Conservation (phyloP, 768 basidiomycete species). For the Butyriboletus loyo region DNA sequence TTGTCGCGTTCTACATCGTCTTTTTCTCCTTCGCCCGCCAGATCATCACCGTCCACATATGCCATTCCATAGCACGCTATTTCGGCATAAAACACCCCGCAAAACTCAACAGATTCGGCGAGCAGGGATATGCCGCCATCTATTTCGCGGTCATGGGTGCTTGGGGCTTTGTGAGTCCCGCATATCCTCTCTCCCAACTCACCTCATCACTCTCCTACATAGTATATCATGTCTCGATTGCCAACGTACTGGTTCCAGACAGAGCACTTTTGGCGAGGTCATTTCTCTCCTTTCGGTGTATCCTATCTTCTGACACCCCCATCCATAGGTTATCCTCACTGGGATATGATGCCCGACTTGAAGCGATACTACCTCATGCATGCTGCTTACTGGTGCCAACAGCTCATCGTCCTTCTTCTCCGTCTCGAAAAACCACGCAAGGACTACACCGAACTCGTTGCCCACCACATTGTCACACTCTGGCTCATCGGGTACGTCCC, state of each 20-base stretch:
- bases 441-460: constrained; percentile 83
- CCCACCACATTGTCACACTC: constrained; percentile 90
- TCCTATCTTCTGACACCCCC: neutral
- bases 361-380: constrained; percentile 96
- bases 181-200: neutral
- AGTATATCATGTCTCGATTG: constrained; percentile 81
- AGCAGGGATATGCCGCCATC: constrained; percentile 83
- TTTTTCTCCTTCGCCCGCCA: constrained; percentile 91
- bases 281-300: constrained; percentile 7
- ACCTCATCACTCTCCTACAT: neutral
- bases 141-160: constrained; percentile 72
- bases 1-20: constrained; percentile 80
- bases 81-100: constrained; percentile 63
- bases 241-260: constrained; percentile 88
- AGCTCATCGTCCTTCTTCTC: constrained; percentile 80
- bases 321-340: constrained; percentile 75
- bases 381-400: constrained; percentile 91
- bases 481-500: constrained; percentile 82
- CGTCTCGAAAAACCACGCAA: constrained; percentile 92
- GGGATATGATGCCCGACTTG: constrained; percentile 79
- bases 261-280: constrained; percentile 81
- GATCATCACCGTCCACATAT: constrained; percentile 58
- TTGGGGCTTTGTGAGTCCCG: constrained; percentile 69
- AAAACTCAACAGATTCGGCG: constrained; percentile 84
- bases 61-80: constrained; percentile 62